Evolutionary conservation across 139 green algal species (phyloP).

Genomic region (Coelastrella sp.): DNA sequence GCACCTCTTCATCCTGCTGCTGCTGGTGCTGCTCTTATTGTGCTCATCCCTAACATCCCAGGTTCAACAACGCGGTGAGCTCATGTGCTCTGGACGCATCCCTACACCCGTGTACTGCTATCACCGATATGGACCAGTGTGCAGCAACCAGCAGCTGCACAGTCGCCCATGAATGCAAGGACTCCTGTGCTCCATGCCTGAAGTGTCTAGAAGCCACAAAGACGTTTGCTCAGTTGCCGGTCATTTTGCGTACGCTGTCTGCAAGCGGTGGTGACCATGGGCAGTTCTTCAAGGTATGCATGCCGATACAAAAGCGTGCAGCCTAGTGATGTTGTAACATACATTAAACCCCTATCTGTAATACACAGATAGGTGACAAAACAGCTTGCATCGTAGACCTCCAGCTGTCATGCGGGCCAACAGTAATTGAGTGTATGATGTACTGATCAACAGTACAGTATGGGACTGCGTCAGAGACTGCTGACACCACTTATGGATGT

Average conservation of each 20-base stretch:
- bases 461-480: too few species aligned
- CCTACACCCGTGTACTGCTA: not conserved
- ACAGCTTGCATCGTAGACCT: too few species aligned
- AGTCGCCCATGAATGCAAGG: not conserved
- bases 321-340: too few species aligned
- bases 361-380: too few species aligned
- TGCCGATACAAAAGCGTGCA: too few species aligned
- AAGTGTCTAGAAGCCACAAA: not conserved
- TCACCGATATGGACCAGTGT: not conserved
- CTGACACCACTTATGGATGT: not conserved
- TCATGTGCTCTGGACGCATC: not conserved
- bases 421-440: too few species aligned
- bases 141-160: not conserved
- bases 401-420: too few species aligned
- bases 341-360: too few species aligned
- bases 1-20: too few species aligned
- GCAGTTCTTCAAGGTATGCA: slow-evolving; percentile 28
- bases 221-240: slow-evolving; percentile 3
- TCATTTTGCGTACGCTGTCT: not conserved
- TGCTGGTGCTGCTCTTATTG: too few species aligned
- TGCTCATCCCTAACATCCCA: too few species aligned
- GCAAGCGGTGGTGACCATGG: not conserved
- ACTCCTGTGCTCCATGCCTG: not conserved
- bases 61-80: not conserved
- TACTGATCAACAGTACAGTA: too few species aligned